These are phyloP conservation scores for Paratrimastix pyriformis DNA, from an alignment of 78 protist species.

Conservation along the genomic window DNA sequence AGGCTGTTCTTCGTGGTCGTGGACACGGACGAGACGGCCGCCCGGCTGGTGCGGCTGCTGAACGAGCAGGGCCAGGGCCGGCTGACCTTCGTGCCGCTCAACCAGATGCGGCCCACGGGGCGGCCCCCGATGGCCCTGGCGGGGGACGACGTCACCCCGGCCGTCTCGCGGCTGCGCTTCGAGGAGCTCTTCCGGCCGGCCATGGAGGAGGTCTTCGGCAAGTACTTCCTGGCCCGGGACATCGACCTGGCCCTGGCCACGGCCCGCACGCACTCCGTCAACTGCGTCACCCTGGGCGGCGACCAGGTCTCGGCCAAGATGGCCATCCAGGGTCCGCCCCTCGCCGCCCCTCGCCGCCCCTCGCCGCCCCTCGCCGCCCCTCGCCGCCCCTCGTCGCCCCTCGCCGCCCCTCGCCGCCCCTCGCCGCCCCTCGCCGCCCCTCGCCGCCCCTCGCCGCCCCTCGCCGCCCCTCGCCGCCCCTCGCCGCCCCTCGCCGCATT, in stretches of 20 bases:
- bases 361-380: no score
- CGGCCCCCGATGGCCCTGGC: conserved; percentile 22
- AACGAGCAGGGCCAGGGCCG: conserved; percentile 57
- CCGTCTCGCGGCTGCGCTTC: conserved; percentile 38
- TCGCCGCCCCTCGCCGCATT: no score
- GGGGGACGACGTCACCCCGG: conserved; percentile 59
- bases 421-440: no score
- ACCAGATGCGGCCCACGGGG: conserved; percentile 21
- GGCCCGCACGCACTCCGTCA: conserved; percentile 28
- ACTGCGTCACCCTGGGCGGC: conserved; percentile 82
- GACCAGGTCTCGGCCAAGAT: no score
- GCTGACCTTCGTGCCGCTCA: conserved; percentile 84
- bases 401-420: no score
- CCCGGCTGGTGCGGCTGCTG: conserved; percentile 30
- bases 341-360: no score
- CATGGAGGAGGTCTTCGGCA: conserved; percentile 59
- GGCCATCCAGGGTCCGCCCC: no score
- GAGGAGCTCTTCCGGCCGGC: conserved; percentile 29
- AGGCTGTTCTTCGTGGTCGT: conserved; percentile 85
- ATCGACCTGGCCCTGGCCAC: conserved; percentile 48
- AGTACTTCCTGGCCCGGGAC: conserved; percentile 46
- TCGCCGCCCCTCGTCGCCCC: no score
- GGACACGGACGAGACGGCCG: conserved; percentile 63
- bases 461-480: no score
- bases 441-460: no score